Percentiles rank a stretch among this genome's conserved stretches.
Conservation (phyloP, 2,329 filamentous ascomycete species). For the Leptographium radiaticola region DNA sequence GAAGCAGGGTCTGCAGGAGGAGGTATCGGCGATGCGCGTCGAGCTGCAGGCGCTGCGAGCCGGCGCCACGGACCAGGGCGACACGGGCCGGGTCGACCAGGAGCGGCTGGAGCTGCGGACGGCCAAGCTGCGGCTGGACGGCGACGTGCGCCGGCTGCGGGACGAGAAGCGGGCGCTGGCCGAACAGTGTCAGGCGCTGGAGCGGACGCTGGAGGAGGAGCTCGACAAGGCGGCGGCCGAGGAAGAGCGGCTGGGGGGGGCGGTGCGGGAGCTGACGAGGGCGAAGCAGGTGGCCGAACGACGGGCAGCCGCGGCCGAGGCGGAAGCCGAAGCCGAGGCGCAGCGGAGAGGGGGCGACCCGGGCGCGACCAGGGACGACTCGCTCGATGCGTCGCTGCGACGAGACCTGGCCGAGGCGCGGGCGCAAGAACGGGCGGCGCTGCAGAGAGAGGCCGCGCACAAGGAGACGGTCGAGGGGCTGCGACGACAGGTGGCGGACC, state of each 20-base stretch:
- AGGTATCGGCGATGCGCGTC: constrained; percentile 43
- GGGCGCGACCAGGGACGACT: constrained; percentile 16
- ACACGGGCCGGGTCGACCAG: constrained; percentile 49
- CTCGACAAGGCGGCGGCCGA: constrained; percentile 53
- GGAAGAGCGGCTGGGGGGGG: constrained; percentile 46
- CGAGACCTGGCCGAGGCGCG: constrained; percentile 50
- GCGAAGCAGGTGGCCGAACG: constrained; percentile 54
- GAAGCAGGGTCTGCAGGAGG: constrained; percentile 49
- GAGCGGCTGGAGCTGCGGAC: constrained; percentile 57
- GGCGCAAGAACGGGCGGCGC: constrained; percentile 51
- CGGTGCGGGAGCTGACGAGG: constrained; percentile 40
- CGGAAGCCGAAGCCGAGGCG: constrained; percentile 13
- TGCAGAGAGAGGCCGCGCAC: constrained; percentile 52
- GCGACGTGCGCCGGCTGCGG: constrained; percentile 49
- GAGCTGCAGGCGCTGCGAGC: constrained; percentile 47
- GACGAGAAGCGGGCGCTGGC: constrained; percentile 48
- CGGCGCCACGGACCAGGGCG: constrained; percentile 43
- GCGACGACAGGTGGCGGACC: constrained; percentile 50
- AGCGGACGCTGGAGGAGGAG: constrained; percentile 52
- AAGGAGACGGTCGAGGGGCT: constrained; percentile 49
- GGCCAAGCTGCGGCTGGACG: constrained; percentile 54
- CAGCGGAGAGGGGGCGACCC: constrained; percentile 10
- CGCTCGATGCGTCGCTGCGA: constrained; percentile 47
- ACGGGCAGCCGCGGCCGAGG: constrained; percentile 23
- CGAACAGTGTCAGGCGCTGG: constrained; percentile 44